phyloP scores from a whole-genome alignment of 2,329 filamentous ascomycete species.

The Paramyrothecium sp. region DNA sequence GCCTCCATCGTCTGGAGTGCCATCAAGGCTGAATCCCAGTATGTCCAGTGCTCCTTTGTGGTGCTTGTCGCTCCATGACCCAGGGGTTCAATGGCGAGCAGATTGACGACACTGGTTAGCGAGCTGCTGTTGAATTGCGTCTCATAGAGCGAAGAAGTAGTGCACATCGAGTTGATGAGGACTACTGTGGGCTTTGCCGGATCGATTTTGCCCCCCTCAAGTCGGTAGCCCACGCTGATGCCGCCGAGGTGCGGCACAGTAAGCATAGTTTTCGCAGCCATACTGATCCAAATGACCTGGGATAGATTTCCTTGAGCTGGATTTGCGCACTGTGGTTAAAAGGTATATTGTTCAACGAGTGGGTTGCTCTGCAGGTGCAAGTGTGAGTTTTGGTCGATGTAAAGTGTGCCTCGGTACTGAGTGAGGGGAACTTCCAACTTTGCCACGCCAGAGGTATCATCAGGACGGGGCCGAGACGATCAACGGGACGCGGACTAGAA shows the following conservation, averaged over 20 bases:
- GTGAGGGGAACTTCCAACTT: conserved; percentile 3
- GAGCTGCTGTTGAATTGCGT: conserved; percentile 38
- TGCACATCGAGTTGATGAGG: conserved; percentile 52
- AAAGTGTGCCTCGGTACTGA: neutral
- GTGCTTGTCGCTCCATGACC: conserved; percentile 48
- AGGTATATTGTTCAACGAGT: neutral
- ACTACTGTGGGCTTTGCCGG: conserved; percentile 48
- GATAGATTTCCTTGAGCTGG: neutral
- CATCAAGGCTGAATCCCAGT: conserved; percentile 55
- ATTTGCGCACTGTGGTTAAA: neutral
- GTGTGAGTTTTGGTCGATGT: neutral
- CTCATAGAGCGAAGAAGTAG: conserved; percentile 44
- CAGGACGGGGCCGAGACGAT: neutral
- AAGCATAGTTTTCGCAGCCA: conserved; percentile 40
- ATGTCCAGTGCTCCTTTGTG: conserved; percentile 47
- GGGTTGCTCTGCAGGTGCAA: neutral
- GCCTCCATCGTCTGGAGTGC: conserved; percentile 54
- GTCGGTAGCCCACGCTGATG: conserved; percentile 43
- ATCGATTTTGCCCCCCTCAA: conserved; percentile 42
- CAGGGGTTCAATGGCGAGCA: conserved; percentile 51
- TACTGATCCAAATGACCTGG: conserved; percentile 10
- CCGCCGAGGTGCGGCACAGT: conserved; percentile 46
- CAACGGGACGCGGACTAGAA: too few relatives aligned
- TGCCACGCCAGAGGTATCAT: neutral
- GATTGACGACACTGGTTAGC: conserved; percentile 41